A percentile compares a stretch with the other conserved stretches of the same genome.
Evolutionary conservation across 352 stramenopile genomes (phyloP).

Genomic region (Globisporangium canariense): DNA sequence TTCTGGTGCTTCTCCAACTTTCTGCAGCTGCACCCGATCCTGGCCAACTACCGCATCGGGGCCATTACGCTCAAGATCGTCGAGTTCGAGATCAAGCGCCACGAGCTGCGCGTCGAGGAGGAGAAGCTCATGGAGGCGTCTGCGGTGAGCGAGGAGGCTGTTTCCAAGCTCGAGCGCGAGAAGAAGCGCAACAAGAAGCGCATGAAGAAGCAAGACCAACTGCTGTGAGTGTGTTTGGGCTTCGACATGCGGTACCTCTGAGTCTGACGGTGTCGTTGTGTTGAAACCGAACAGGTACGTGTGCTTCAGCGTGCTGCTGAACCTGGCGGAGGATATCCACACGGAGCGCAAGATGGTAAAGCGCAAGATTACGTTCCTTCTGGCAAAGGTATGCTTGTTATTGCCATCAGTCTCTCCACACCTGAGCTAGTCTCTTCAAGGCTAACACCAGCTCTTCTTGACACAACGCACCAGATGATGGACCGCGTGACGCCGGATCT

Average conservation of each 20-base stretch:
- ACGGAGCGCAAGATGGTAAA: constrained; percentile 96
- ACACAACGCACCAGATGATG: constrained; percentile 56
- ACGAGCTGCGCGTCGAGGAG: constrained; percentile 75
- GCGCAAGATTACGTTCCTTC: constrained; percentile 82
- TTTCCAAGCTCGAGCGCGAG: constrained; percentile 71
- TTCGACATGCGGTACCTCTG: not conserved
- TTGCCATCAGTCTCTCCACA: not conserved
- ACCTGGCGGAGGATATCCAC: constrained; percentile 92
- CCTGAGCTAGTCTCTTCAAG: not conserved
- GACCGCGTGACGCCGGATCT: constrained; percentile 86
- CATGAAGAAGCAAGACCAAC: constrained; percentile 91
- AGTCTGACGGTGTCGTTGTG: not conserved
- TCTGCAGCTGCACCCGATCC: constrained; percentile 90
- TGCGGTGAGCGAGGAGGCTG: constrained; percentile 26
- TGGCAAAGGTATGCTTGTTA: constrained; percentile 52
- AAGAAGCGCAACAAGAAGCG: constrained; percentile 86
- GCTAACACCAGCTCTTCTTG: constrained; percentile 7
- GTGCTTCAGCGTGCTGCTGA: constrained; percentile 92
- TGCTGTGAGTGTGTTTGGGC: constrained; percentile 59
- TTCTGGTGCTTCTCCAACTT: constrained; percentile 96
- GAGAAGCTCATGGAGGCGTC: constrained; percentile 46
- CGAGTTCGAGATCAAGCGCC: constrained; percentile 92
- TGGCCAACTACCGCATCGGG: constrained; percentile 93
- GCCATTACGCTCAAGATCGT: constrained; percentile 93
- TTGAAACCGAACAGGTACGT: constrained; percentile 46